A percentile compares a stretch with the other conserved stretches of the same genome.
Conservation (phyloP, 2,329 filamentous ascomycete genomes). For the Plenodomus biglobosus region DNA sequence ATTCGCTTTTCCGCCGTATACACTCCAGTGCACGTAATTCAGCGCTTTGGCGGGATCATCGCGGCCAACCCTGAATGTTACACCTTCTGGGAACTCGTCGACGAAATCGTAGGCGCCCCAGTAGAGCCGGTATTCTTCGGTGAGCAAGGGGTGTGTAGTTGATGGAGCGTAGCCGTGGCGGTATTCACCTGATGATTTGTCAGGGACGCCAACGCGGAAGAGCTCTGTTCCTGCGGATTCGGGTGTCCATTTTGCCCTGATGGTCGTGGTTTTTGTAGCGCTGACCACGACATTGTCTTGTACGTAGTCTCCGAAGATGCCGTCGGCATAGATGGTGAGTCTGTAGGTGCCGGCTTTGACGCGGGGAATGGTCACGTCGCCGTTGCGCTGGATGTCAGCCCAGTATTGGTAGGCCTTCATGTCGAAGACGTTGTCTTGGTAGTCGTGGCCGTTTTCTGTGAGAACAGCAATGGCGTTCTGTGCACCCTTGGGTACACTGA, state of each 20-base stretch:
- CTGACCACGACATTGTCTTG: conserved; percentile 54
- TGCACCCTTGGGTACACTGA: conserved; percentile 56
- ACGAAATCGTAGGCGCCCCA: conserved; percentile 62
- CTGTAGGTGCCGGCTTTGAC: conserved; percentile 62
- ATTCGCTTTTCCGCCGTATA: conserved; percentile 60
- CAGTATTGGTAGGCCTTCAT: conserved; percentile 62
- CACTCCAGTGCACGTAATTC: conserved; percentile 67
- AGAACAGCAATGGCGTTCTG: conserved; percentile 58
- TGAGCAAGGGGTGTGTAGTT: conserved; percentile 53
- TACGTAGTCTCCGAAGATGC: conserved; percentile 61
- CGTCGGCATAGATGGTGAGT: conserved; percentile 63
- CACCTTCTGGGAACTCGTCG: conserved; percentile 59
- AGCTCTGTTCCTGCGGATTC: conserved; percentile 61
- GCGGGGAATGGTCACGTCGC: conserved; percentile 55
- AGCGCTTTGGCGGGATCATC: conserved; percentile 54
- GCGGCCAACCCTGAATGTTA: conserved; percentile 60
- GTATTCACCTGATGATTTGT: conserved; percentile 63
- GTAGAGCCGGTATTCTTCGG: conserved; percentile 61
- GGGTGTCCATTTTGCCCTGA: conserved; percentile 50
- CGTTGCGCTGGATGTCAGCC: conserved; percentile 50
- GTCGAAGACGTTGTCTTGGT: conserved; percentile 61
- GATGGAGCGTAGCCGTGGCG: conserved; percentile 58
- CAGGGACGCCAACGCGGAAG: conserved; percentile 63
- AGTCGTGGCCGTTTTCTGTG: conserved; percentile 54
- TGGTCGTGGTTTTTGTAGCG: conserved; percentile 43